Evolutionary conservation across 805 yeast genomes (phyloP), one percentile per base, ranked within the genome.

Genomic region (Saccharomycopsis sp.): DNA sequence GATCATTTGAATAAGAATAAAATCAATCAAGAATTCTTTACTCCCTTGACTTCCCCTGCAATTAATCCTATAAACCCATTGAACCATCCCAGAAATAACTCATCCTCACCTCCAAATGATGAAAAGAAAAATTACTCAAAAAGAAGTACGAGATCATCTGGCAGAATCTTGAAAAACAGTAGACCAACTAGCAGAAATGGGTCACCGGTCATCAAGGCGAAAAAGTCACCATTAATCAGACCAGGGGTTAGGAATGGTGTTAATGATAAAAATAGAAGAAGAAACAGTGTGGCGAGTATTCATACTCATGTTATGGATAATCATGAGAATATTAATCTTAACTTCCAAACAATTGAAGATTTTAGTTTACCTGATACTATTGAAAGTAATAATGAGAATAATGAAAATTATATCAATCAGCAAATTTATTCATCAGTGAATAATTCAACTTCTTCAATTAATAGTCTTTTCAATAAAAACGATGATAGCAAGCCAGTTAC

Each of bases 21-120:
- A 15, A 15, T 37, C 5, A 76, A 79, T 1, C 79, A 74, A 45
- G 73, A 72, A 36, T 72, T 74, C 5, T 82, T 79, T 59, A 82
- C 92, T 1, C 92, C 94, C 0, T 63, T 82, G 45, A 73, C 79
- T 2, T 80, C 89, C 1, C 94, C 94, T 0, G 78, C 82, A 9
- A 80, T 76, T 3, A 74, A 85, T 3, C 86, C 86, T 1, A 34
- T 31, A 18, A 39, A 42, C 30, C n/a, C n/a, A n/a, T n/a, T n/a
- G n/a, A 30, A 6, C 8, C 32, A 14, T 30, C 10, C 6, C 26
- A 6, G 26, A 8, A 6, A 30, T 13, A 8, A 6, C 8, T 15
- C 37, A 14, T 12, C 21, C 10, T 18, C 36, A 5, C 27, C n/a
- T 18, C 5, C 21, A 6, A 31, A 15, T 15, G 8, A 8, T 8